Evolutionary conservation across 202 grass and related monocot species (phyloP).

Genomic region (Hordeum pubiflorum): DNA sequence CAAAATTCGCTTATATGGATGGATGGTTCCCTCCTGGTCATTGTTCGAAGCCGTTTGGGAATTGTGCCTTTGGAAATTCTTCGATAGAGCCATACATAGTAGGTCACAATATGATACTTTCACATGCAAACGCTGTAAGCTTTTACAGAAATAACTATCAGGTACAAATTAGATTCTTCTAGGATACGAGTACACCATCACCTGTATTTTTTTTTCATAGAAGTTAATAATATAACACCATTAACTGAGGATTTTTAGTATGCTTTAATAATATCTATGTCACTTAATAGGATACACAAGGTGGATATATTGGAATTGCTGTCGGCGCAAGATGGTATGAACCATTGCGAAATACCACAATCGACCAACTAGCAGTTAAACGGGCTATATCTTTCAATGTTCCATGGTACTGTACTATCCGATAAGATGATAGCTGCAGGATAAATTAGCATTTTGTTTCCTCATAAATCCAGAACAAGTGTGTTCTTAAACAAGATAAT

Average conservation of each 20-base stretch:
- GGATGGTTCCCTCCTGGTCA: slow-evolving; percentile 38
- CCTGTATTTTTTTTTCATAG: not conserved
- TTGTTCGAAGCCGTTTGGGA: slow-evolving; percentile 48
- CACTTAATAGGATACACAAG: slow-evolving; percentile 36
- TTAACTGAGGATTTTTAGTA: not conserved
- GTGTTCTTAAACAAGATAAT: not conserved
- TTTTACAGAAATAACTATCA: slow-evolving; percentile 56
- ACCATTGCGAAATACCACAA: slow-evolving; percentile 34
- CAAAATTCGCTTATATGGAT: slow-evolving; percentile 31
- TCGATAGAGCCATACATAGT: slow-evolving; percentile 38
- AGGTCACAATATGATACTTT: slow-evolving; percentile 56
- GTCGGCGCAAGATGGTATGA: slow-evolving; percentile 47
- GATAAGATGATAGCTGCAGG: not conserved
- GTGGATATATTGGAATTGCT: slow-evolving; percentile 52
- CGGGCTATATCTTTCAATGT: slow-evolving; percentile 34
- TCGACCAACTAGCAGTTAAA: slow-evolving; percentile 32
- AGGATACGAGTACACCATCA: not conserved
- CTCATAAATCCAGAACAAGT: not conserved
- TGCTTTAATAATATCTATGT: not conserved
- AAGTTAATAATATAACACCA: not conserved
- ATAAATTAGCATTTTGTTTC: not conserved
- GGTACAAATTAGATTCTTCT: slow-evolving; percentile 19
- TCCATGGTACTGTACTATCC: slow-evolving; percentile 38
- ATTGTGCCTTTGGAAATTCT: slow-evolving; percentile 46
- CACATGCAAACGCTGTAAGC: slow-evolving; percentile 41